Conservation (phyloP, 164 flowering plant genomes). For the Chimonanthus praecox region DNA sequence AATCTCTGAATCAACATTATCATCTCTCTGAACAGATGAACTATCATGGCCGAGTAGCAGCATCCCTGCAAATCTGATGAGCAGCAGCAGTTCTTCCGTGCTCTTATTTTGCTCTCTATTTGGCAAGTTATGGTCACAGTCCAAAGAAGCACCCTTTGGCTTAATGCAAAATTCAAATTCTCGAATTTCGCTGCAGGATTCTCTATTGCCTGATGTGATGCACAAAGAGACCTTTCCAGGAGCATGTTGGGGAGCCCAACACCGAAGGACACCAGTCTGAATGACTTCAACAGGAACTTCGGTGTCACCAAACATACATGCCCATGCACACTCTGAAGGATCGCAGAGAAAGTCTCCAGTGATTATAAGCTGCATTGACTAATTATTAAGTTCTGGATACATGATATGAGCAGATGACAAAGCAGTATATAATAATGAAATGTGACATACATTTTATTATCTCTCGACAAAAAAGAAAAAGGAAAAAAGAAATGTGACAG, state of each 20-base stretch:
- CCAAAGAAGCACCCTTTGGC: slow-evolving; percentile 16
- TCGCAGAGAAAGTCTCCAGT: slow-evolving; percentile 84
- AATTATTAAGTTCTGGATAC: slow-evolving; percentile 1
- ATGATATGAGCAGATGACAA: neutral
- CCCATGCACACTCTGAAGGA: slow-evolving; percentile 63
- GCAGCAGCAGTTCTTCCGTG: slow-evolving; percentile 63
- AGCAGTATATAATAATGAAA: neutral
- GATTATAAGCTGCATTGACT: slow-evolving; percentile 69
- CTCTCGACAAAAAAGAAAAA: no score
- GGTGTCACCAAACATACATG: slow-evolving; percentile 86
- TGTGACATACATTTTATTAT: no score
- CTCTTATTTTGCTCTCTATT: slow-evolving; percentile 33
- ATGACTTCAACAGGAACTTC: slow-evolving; percentile 79
- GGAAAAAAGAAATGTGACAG: no score
- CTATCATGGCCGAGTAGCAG: slow-evolving; percentile 40
- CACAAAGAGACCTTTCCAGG: slow-evolving; percentile 75
- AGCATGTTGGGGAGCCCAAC: slow-evolving; percentile 66
- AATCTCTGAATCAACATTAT: slow-evolving; percentile 24
- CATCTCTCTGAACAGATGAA: slow-evolving; percentile 26
- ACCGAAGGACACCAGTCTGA: slow-evolving; percentile 77
- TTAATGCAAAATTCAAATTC: slow-evolving; percentile 75
- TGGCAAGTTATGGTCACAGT: slow-evolving; percentile 10
- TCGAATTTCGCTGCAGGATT: slow-evolving; percentile 84
- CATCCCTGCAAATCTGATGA: slow-evolving; percentile 63
- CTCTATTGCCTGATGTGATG: slow-evolving; percentile 73